Evolutionary conservation across 192 early-diverging fungal species (phyloP).

Genomic region (Obelidium mucronatum): DNA sequence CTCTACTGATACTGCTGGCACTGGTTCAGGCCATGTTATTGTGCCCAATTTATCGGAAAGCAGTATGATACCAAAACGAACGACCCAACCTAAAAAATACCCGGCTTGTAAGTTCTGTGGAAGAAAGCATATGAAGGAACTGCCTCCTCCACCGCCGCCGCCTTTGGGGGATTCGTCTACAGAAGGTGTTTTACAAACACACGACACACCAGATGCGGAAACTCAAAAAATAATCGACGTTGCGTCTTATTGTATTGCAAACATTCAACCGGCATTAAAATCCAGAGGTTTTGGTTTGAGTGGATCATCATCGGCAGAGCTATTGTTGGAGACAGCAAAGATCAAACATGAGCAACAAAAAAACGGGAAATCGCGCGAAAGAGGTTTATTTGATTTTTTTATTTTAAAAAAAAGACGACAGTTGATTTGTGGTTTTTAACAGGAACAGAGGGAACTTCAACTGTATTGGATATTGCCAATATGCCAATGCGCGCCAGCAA

Average conservation of each 20-base stretch:
- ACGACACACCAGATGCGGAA: no score
- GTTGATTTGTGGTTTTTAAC: no score
- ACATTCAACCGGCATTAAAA: slow-evolving; percentile 4
- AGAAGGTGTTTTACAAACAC: no score
- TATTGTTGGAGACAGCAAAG: slow-evolving; percentile 7
- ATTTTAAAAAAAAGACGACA: no score
- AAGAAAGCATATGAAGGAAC: neutral
- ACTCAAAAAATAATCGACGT: neutral
- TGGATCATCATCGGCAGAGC: slow-evolving; percentile 1
- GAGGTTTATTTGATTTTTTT: neutral
- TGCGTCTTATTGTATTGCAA: neutral
- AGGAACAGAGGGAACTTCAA: no score
- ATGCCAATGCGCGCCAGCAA: neutral
- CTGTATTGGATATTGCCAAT: neutral
- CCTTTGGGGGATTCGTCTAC: neutral
- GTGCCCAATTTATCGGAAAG: no score
- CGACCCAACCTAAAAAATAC: no score
- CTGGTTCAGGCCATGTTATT: no score
- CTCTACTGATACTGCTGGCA: no score
- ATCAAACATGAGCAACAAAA: neutral
- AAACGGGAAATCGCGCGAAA: neutral
- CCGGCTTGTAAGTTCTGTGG: neutral
- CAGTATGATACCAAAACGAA: no score
- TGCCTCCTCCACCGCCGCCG: neutral
- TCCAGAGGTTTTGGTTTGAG: neutral